Base-by-base conservation (phyloP, 805 yeast genomes). In the Candida adriatica region DNA sequence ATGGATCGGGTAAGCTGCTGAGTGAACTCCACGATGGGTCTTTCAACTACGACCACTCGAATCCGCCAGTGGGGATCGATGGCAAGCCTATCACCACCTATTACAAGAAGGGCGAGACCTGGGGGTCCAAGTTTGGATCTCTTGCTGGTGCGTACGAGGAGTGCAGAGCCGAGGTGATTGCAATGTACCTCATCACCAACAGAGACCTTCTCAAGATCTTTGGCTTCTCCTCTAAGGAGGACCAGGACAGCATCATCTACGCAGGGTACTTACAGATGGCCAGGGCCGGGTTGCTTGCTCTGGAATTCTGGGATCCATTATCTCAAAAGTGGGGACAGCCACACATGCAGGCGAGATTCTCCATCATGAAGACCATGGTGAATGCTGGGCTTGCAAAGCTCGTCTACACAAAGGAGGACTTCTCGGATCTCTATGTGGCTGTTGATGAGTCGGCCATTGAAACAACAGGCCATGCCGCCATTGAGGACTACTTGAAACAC, bases 261-360 rank as follows among this genome's bases (percentile, higher is more conserved):
- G 66, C 81, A 25, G 83, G 88, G 11, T 82, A 77, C 44, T 60
- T 85, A 42, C 76, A 73, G 42, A 86, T 86, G 96, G 81, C 86
- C 16, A 70, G 95, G 46, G 95, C 95, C 6, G 96, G 95, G 37
- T 62, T 86, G 30, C 50, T 81, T 21, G 90, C 83, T 6, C 66
- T 86, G 51, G 94, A 86, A 56, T 83, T 70, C 54, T 86, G 94
- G 86, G 94, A 86, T 56, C 95, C 95, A 24, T 58, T 59, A 27
- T 69, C 84, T 18, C 62, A 65, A 37, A 85, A 84, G 59, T 86
- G 95, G 95, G 95, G 95, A 18, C 96, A 86, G 61, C 78, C 96
- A 10, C 96, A 86, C 55, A 84, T 85, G 86, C 94, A 85, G 61
- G 95, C 95, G 4, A 68, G 96, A 56, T 86, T 70, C 59, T 84